phyloP scores from a whole-genome alignment of 352 stramenopile genomes.

The Phytophthora cryptogea region DNA sequence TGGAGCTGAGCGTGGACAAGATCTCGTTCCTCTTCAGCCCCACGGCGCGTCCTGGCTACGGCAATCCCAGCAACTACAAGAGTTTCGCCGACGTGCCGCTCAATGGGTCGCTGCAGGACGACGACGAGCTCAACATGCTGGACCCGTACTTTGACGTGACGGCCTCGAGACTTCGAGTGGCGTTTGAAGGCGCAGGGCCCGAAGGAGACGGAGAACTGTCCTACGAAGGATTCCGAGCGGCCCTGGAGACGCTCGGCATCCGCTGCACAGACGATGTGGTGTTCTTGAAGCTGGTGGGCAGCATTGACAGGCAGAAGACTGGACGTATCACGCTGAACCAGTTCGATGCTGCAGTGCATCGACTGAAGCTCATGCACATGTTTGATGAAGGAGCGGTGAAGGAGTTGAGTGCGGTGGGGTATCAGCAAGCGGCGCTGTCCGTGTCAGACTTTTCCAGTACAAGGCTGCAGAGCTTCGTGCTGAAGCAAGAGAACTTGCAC shows the following conservation, averaged over 20 bases:
- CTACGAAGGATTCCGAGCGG: conserved; percentile 62
- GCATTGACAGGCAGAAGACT: conserved; percentile 54
- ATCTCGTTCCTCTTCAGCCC: conserved; percentile 84
- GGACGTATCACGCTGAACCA: conserved; percentile 64
- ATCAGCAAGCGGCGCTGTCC: conserved; percentile 61
- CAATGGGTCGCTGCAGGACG: conserved; percentile 39
- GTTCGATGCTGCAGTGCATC: conserved; percentile 84
- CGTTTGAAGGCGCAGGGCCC: conserved; percentile 68
- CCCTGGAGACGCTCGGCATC: conserved; percentile 72
- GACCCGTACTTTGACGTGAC: conserved; percentile 89
- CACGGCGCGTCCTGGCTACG: conserved; percentile 36
- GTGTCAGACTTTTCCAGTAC: conserved; percentile 84
- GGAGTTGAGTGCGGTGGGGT: conserved; percentile 55
- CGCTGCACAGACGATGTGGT: conserved; percentile 68
- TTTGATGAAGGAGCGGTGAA: conserved; percentile 75
- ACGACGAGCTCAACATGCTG: conserved; percentile 83
- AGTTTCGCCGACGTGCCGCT: conserved; percentile 48
- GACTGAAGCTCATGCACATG: conserved; percentile 87
- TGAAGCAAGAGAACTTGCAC: conserved; percentile 54
- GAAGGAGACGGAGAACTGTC: conserved; percentile 53
- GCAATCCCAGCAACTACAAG: conserved; percentile 41
- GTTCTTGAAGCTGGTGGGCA: conserved; percentile 76
- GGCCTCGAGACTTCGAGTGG: conserved; percentile 62
- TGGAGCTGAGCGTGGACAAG: conserved; percentile 81
- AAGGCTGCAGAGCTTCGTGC: conserved; percentile 66